Base-by-base conservation (phyloP, 106 monocot species). In the Agapanthus africanus region DNA sequence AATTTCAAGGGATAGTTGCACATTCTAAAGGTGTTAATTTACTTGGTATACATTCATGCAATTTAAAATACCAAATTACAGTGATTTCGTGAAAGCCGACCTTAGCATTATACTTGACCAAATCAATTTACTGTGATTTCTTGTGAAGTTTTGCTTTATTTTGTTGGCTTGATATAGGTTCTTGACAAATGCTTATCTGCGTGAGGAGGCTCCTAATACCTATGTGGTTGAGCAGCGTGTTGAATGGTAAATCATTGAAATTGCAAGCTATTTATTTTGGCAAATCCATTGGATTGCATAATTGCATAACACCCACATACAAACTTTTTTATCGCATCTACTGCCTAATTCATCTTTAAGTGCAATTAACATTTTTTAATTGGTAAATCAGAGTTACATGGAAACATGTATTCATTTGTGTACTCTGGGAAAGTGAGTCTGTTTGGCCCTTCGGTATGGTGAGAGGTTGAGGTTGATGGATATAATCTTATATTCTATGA, bases 191-290 rank as follows among this genome's bases (percentile, higher is more conserved):
- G 26, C 84, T 51, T 99, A 99, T 69, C 54, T 99, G 65, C 84
- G 87, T 61, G 99, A 93, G 72, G 99, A 99, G 79, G 66, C 76
- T 65, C 87, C 90, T 44, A 90, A 79, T 59, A 93, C 87, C 63
- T 83, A 99, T 81, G 99, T 87, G 21, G 93, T 99, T 61, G 99
- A 99, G 76, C 99, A 99, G 76, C 92, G 79, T 76, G 99, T 99
- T 76, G 99, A 99, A 76, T 99, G 99, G 99, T 99, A 93, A n/a
- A 22, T 66, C 63, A 42, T 22, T 39, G 10, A 31, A 50, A 35
- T 52, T 26, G 11, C 7, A 35, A 33, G 37, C 15, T n/a, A n/a
- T n/a, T n/a, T n/a, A n/a, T n/a, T n/a, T n/a, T n/a, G n/a, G n/a
- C n/a, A n/a, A n/a, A n/a, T n/a, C n/a, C n/a, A n/a, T n/a, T n/a